A percentile compares a stretch with the other conserved stretches of the same genome.
These are phyloP conservation scores for Phytophthora sojae DNA, from an alignment of 352 stramenopile species.

Conservation along the genomic window DNA sequence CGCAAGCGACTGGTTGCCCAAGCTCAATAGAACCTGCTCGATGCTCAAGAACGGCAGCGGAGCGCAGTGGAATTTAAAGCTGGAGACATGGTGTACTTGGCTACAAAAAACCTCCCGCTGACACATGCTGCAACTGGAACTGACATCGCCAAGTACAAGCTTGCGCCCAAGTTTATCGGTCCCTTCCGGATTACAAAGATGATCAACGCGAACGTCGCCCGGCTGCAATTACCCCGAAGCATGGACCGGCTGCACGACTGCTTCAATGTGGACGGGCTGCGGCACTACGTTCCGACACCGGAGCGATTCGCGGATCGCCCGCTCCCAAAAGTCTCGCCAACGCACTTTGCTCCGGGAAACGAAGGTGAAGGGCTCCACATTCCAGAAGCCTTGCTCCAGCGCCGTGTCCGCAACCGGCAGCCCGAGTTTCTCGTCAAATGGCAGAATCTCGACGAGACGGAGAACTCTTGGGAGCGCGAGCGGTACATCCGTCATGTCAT, in stretches of 20 bases:
- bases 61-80: background rate
- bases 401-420: background rate
- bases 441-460: background rate
- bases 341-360: slow-evolving; percentile 3
- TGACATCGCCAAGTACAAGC: background rate
- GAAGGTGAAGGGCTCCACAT: background rate
- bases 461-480: slow-evolving; percentile 12
- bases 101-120: background rate
- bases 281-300: background rate
- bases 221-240: background rate
- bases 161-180: background rate
- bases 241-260: slow-evolving; percentile 5
- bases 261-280: slow-evolving; percentile 11
- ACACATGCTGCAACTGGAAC: background rate
- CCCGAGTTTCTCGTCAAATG: slow-evolving; percentile 1
- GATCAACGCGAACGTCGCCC: background rate
- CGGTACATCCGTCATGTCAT: slow-evolving; percentile 4
- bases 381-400: background rate
- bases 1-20: background rate
- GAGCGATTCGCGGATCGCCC: slow-evolving; percentile 2
- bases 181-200: background rate
- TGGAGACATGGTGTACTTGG: slow-evolving; percentile 8
- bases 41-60: slow-evolving; percentile 7
- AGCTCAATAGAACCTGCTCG: background rate
- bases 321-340: slow-evolving; percentile 3